Evolutionary conservation across 768 basidiomycete species (phyloP).

Genomic region (Collybiopsis luxurians): DNA sequence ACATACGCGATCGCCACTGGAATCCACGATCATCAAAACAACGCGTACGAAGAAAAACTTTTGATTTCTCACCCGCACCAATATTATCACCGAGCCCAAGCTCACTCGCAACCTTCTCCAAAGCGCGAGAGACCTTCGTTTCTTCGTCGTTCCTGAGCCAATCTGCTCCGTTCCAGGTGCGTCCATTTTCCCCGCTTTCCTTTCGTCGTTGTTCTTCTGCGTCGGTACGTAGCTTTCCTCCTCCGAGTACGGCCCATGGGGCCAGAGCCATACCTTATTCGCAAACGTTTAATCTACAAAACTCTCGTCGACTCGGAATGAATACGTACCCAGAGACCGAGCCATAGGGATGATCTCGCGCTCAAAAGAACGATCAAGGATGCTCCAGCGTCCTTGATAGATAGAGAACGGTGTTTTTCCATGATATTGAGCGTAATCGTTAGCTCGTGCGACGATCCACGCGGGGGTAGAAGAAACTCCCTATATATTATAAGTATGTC

Average conservation of each 20-base stretch:
- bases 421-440: slow-evolving; percentile 40
- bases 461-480: slow-evolving; percentile 31
- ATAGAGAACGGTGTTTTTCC: slow-evolving; percentile 42
- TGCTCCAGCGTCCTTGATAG: slow-evolving; percentile 37
- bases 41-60: background rate
- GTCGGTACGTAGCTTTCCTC: slow-evolving; percentile 24
- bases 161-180: slow-evolving; percentile 13
- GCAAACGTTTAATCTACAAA: no score
- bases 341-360: slow-evolving; percentile 41
- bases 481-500: no score
- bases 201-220: slow-evolving; percentile 25
- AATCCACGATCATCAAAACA: background rate
- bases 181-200: slow-evolving; percentile 35
- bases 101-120: slow-evolving; percentile 38
- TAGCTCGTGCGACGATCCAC: slow-evolving; percentile 35
- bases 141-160: slow-evolving; percentile 36
- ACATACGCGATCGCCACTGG: slow-evolving; percentile 23
- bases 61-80: slow-evolving; percentile 8
- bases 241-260: slow-evolving; percentile 32
- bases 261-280: slow-evolving; percentile 30
- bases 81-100: slow-evolving; percentile 30
- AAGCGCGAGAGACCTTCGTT: slow-evolving; percentile 26
- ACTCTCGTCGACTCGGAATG: background rate
- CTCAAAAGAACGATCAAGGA: slow-evolving; percentile 37
- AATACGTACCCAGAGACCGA: slow-evolving; percentile 7